Evolutionary conservation across 1,284 basidiomycete species (phyloP).

Genomic region (Moesziomyces parantarcticus): DNA sequence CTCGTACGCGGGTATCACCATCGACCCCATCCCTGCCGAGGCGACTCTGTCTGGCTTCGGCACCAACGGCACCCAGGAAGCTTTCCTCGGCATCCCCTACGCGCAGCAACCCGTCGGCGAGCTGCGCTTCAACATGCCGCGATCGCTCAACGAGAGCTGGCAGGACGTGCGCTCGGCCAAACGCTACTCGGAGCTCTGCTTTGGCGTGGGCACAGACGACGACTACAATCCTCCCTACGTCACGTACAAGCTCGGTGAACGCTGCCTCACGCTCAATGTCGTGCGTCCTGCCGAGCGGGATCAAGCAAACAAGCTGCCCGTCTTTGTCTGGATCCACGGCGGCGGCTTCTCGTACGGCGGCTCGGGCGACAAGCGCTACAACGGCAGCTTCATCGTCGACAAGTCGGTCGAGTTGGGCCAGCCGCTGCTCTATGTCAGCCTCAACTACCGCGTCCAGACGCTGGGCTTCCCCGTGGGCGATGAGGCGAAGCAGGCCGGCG

Average conservation of each 20-base stretch:
- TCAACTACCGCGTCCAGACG: constrained; percentile 31
- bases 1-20: constrained; percentile 32
- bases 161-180: constrained; percentile 20
- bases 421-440: constrained; percentile 28
- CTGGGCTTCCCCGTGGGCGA: constrained; percentile 22
- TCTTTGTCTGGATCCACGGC: constrained; percentile 38
- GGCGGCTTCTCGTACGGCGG: constrained; percentile 39
- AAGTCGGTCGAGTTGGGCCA: constrained; percentile 27
- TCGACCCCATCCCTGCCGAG: constrained; percentile 14
- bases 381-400: constrained; percentile 38
- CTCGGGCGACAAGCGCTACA: constrained; percentile 23
- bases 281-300: constrained; percentile 16
- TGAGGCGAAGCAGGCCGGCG: constrained; percentile 5
- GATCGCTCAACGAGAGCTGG: constrained; percentile 18
- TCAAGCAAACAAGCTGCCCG: constrained; percentile 18
- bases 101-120: constrained; percentile 24
- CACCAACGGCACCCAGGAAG: constrained; percentile 20
- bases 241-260: constrained; percentile 40
- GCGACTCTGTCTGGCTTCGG: constrained; percentile 27
- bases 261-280: constrained; percentile 43
- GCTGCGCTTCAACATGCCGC: constrained; percentile 17
- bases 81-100: constrained; percentile 45
- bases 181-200: constrained; percentile 33
- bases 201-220: constrained; percentile 19
- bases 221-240: constrained; percentile 35